Evolutionary conservation across 129 eudicot genomes (phyloP), one percentile per base, ranked within the genome.

Genomic region (Helichrysum umbraculigerum): DNA sequence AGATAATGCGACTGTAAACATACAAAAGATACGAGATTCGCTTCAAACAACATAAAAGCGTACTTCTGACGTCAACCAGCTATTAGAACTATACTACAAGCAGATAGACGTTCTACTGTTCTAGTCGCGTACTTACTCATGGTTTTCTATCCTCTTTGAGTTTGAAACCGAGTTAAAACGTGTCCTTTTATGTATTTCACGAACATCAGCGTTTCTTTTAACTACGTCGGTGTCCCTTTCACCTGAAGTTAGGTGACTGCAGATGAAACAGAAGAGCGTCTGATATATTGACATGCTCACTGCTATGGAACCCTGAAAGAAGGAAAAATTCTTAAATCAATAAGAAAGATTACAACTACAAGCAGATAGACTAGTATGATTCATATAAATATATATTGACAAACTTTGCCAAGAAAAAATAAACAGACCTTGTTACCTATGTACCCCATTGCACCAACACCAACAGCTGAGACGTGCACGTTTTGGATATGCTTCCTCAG

Each of bases 251-350:
- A 95, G 88, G 76, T 95, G 99, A 73, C 88, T 86, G 79, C 99
- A 95, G 54, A 95, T 78, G 76, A 95, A 95, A 79, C 97, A 95
- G 79, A 87, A 87, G 58, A 87, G 85, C 7, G 99, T 91, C 81
- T 95, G 99, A 78, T 91, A 87, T 81, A 95, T 80, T n/a, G 97
- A 91, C 99, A 95, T 95, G 85, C 99, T 91, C 72, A 95, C 96
- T 19, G 99, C 87, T 75, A 95, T 83, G 57, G 97, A 87, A 70
- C 99, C 99, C 99, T 95, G 87, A 29, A 82, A 82, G 20, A 73
- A 17, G 0, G 3, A 47, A 25, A 47, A 3, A 14, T 12, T 14
- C 14, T 4, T 34, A 25, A 73, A 29, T 42, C 22, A 12, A 28
- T 30, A 10, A 0, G 28, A 25, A 25, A 25, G 28, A 25, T 25